Percentiles rank a stretch among this genome's conserved stretches.
Evolutionary conservation across 2,329 filamentous ascomycete genomes (phyloP).

Genomic region (Delphinella strobiligena): DNA sequence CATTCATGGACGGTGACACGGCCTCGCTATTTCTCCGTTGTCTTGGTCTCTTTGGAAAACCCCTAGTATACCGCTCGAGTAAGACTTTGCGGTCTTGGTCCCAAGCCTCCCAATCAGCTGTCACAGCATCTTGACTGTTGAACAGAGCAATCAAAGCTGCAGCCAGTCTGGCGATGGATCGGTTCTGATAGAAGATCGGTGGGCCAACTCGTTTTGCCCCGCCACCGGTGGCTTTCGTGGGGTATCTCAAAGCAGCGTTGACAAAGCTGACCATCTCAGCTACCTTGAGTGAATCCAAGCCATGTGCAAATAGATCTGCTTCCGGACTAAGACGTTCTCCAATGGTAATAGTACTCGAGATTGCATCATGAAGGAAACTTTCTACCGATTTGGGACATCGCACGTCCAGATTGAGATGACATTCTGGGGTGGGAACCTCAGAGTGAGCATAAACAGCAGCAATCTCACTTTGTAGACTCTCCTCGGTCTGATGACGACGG

Average conservation of each 20-base stretch:
- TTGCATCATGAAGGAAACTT: neutral
- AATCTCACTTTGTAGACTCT: neutral
- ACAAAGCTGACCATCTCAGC: neutral
- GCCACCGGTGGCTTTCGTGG: neutral
- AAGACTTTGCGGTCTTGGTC: neutral
- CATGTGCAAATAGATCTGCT: neutral
- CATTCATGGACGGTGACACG: neutral
- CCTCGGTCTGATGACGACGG: neutral
- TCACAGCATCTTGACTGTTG: neutral
- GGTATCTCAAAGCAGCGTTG: neutral
- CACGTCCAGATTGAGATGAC: neutral
- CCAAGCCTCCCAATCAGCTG: neutral
- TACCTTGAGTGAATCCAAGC: neutral
- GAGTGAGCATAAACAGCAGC: neutral
- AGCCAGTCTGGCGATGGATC: neutral
- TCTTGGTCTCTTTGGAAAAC: neutral
- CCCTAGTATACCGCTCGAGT: neutral
- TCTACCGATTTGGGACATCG: neutral
- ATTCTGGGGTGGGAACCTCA: neutral
- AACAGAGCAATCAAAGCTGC: neutral
- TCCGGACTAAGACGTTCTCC: neutral
- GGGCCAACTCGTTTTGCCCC: neutral
- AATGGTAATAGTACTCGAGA: neutral
- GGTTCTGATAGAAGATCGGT: neutral
- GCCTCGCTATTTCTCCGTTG: neutral